These are phyloP conservation scores for Colletotrichum horii DNA, from an alignment of 2,329 filamentous ascomycete species.

Conservation along the genomic window DNA sequence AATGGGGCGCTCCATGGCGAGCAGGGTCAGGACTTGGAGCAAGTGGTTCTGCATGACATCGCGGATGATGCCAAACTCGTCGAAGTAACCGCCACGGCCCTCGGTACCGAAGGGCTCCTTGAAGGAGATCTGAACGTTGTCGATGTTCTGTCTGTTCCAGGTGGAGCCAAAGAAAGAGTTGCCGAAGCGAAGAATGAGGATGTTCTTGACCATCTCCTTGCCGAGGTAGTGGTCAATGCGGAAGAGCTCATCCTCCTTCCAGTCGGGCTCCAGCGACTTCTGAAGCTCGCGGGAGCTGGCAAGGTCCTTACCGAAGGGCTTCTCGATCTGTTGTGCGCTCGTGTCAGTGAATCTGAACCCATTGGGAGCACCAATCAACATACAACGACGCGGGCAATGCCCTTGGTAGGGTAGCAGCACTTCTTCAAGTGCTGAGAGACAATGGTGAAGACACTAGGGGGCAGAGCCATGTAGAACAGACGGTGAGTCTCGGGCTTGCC, in stretches of 20 bases:
- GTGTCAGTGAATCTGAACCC: not conserved
- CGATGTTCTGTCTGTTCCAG: slow-evolving; percentile 99
- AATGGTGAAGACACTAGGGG: slow-evolving; percentile 96
- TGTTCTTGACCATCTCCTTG: slow-evolving; percentile 99
- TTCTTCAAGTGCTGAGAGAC: slow-evolving; percentile 97
- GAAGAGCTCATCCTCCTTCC: slow-evolving; percentile 99
- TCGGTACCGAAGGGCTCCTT: slow-evolving; percentile 99
- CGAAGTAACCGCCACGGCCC: slow-evolving; percentile 97
- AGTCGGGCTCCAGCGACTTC: slow-evolving; percentile 93
- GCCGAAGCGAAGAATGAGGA: slow-evolving; percentile 95
- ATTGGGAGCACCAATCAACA: slow-evolving; percentile 35
- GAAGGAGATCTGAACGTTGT: slow-evolving; percentile 99
- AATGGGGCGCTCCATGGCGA: slow-evolving; percentile 98
- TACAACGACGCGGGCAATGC: slow-evolving; percentile 93
- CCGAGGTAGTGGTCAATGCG: slow-evolving; percentile 99
- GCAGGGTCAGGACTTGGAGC: slow-evolving; percentile 91
- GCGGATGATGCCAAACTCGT: slow-evolving; percentile 98
- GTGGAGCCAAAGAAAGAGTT: slow-evolving; percentile 99
- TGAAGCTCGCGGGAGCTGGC: slow-evolving; percentile 93
- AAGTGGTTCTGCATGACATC: slow-evolving; percentile 99
- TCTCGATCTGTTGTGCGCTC: slow-evolving; percentile 76
- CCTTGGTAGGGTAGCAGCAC: slow-evolving; percentile 92
- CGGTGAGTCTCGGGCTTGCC: slow-evolving; percentile 84
- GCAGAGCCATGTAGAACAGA: slow-evolving; percentile 99
- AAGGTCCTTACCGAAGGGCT: slow-evolving; percentile 98